phyloP scores from a whole-genome alignment of 331 rosid genomes.

The Ulmus americana region DNA sequence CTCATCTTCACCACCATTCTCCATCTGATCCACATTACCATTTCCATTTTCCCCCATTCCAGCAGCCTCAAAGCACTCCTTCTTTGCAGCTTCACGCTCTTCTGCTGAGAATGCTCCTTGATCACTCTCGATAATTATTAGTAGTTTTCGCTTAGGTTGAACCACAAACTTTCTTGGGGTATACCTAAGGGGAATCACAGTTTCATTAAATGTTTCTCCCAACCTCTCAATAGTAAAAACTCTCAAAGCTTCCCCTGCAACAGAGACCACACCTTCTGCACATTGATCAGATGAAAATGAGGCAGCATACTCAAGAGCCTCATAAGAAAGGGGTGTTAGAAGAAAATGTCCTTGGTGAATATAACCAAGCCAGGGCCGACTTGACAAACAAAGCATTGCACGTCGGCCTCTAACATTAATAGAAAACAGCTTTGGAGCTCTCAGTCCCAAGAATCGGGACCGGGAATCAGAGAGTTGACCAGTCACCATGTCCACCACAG shows the following conservation, averaged over 20 bases:
- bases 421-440: slow-evolving; percentile 82
- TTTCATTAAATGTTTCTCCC: slow-evolving; percentile 96
- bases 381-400: slow-evolving; percentile 92
- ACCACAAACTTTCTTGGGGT: slow-evolving; percentile 92
- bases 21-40: slow-evolving; percentile 69
- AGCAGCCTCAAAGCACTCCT: slow-evolving; percentile 75
- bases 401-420: slow-evolving; percentile 71
- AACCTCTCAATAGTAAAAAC: slow-evolving; percentile 86
- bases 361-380: slow-evolving; percentile 98
- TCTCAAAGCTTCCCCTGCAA: slow-evolving; percentile 84
- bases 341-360: slow-evolving; percentile 96
- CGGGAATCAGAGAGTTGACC: slow-evolving; percentile 95
- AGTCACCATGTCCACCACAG: slow-evolving; percentile 97
- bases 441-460: slow-evolving; percentile 86
- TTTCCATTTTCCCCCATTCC: slow-evolving; percentile 71
- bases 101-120: slow-evolving; percentile 86
- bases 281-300: slow-evolving; percentile 94
- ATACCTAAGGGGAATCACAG: slow-evolving; percentile 86
- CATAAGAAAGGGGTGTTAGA: slow-evolving; percentile 85
- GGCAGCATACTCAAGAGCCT: slow-evolving; percentile 86
- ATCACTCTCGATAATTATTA: slow-evolving; percentile 90
- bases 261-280: slow-evolving; percentile 92
- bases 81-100: slow-evolving; percentile 88
- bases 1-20: slow-evolving; percentile 91
- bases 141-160: slow-evolving; percentile 68